These are phyloP conservation scores for Neurospora sp. DNA, from an alignment of 495 filamentous ascomycete genomes.

Conservation along the genomic window DNA sequence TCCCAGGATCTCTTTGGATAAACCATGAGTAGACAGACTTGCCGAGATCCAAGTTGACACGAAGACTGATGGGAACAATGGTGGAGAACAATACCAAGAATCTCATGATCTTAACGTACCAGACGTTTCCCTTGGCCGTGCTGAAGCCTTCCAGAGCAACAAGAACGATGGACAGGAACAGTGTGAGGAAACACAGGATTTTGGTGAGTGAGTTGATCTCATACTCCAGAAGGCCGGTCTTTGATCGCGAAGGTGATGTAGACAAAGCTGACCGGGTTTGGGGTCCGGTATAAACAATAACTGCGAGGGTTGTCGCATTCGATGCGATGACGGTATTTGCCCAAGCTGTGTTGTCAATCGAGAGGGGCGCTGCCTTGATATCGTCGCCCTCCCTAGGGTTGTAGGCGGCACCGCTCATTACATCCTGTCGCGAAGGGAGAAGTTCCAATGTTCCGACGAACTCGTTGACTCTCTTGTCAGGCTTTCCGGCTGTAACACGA, in stretches of 20 bases:
- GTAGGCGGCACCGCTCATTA: conserved; percentile 16
- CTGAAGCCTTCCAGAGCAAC: conserved; percentile 79
- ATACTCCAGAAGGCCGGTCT: conserved; percentile 84
- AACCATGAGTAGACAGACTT: conserved; percentile 94
- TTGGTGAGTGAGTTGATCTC: conserved; percentile 99
- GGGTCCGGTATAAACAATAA: conserved; percentile 86
- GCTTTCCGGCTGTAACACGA: conserved; percentile 72
- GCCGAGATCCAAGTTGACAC: conserved; percentile 94
- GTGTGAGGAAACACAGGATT: conserved; percentile 82
- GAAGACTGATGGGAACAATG: conserved; percentile 92
- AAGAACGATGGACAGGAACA: conserved; percentile 78
- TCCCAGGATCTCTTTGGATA: conserved; percentile 83
- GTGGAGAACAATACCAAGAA: conserved; percentile 98
- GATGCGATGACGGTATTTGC: conserved; percentile 95
- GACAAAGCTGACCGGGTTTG: conserved; percentile 93
- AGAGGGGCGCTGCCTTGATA: conserved; percentile 56
- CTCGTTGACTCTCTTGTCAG: conserved; percentile 85
- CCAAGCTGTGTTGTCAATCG: conserved; percentile 98
- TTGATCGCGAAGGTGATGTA: conserved; percentile 81
- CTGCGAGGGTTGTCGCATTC: conserved; percentile 75
- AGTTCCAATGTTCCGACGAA: conserved; percentile 78
- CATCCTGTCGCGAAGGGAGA: conserved; percentile 33
- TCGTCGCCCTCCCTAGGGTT: conserved; percentile 15
- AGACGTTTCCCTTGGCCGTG: conserved; percentile 49
- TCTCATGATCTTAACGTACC: conserved; percentile 93